A percentile compares a stretch with the other conserved stretches of the same genome.
Conservation (phyloP, 768 basidiomycete species). For the Kwoniella dejecticola region DNA sequence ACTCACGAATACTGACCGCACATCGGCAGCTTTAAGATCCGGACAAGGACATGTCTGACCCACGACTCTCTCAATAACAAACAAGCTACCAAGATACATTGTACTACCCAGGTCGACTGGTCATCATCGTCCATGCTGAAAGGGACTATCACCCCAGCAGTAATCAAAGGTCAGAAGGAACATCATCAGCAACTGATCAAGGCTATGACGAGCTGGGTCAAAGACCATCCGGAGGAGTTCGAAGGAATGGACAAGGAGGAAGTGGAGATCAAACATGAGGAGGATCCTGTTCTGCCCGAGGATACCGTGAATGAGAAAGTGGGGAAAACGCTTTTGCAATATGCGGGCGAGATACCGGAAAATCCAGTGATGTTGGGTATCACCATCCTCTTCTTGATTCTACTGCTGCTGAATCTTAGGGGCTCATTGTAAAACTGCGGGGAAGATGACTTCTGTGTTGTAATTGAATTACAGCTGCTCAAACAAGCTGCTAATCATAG, state of each 20-base stretch:
- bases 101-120: slow-evolving; percentile 38
- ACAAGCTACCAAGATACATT: slow-evolving; percentile 34
- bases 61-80: slow-evolving; percentile 15
- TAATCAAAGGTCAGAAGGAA: slow-evolving; percentile 40
- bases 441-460: too few relatives aligned
- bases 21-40: slow-evolving; percentile 27
- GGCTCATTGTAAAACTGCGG: too few relatives aligned
- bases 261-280: slow-evolving; percentile 1
- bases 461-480: too few relatives aligned
- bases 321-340: slow-evolving; percentile 3
- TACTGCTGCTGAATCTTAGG: slow-evolving; percentile 16
- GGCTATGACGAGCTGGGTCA: slow-evolving; percentile 22
- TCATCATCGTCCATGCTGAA: slow-evolving; percentile 27
- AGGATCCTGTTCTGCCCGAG: background rate
- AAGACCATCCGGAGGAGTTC: slow-evolving; percentile 30
- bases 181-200: slow-evolving; percentile 23
- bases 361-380: slow-evolving; percentile 27
- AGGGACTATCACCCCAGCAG: slow-evolving; percentile 34
- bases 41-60: slow-evolving; percentile 33
- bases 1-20: background rate
- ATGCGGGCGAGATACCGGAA: slow-evolving; percentile 23
- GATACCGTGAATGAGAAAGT: background rate
- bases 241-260: background rate
- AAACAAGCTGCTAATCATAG: too few relatives aligned
- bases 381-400: slow-evolving; percentile 1